A percentile compares a stretch with the other conserved stretches of the same genome.
Evolutionary conservation across 2,329 filamentous ascomycete genomes (phyloP).

Genomic region (Aaosphaeria arxii): DNA sequence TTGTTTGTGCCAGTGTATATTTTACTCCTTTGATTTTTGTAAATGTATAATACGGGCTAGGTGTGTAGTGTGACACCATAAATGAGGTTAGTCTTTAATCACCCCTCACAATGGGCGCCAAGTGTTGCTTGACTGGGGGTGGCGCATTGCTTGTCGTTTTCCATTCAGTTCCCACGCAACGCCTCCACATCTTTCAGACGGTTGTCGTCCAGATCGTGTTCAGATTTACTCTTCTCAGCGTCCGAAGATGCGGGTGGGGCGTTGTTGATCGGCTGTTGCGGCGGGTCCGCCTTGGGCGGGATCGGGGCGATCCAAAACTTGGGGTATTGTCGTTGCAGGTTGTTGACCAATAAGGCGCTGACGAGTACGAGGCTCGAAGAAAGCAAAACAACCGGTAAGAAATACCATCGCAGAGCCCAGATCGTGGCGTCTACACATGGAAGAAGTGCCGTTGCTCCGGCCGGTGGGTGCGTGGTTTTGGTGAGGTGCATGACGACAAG

Average conservation of each 20-base stretch:
- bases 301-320: constrained; percentile 45
- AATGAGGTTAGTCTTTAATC: too few relatives aligned
- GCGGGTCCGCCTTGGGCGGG: constrained; percentile 12
- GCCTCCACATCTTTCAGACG: too few relatives aligned
- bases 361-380: constrained; percentile 39
- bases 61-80: too few relatives aligned
- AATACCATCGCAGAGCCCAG: constrained; percentile 43
- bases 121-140: too few relatives aligned
- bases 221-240: too few relatives aligned
- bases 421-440: constrained; percentile 39
- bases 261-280: constrained; percentile 2
- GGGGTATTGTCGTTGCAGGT: constrained; percentile 44
- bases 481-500: constrained; percentile 47
- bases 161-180: too few relatives aligned
- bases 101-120: too few relatives aligned
- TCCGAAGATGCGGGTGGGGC: neutral
- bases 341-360: constrained; percentile 44
- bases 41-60: too few relatives aligned
- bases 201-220: too few relatives aligned
- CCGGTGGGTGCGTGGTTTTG: constrained; percentile 47
- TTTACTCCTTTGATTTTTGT: too few relatives aligned
- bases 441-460: constrained; percentile 46
- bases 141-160: too few relatives aligned
- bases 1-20: too few relatives aligned
- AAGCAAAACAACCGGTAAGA: constrained; percentile 41